Evolutionary conservation across 2,329 filamentous ascomycete species (phyloP).

Genomic region (Fusarium poae): DNA sequence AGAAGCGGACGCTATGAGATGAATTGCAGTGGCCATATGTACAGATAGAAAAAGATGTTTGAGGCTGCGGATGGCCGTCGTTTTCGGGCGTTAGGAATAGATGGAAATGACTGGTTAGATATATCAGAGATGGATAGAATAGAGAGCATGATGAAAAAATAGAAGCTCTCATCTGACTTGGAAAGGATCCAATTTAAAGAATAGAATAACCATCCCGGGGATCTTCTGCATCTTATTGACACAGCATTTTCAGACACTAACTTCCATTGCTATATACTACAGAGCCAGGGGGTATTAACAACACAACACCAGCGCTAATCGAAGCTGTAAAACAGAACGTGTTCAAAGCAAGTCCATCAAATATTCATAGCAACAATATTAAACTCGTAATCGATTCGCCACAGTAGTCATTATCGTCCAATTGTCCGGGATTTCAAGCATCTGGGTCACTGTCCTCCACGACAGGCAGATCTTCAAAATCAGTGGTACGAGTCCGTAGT

Average conservation of each 20-base stretch:
- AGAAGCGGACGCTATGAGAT: slow-evolving; percentile 34
- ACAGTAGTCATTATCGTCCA: neutral
- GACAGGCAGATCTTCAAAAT: slow-evolving; percentile 53
- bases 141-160: slow-evolving; percentile 44
- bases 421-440: slow-evolving; percentile 44
- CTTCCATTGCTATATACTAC: slow-evolving; percentile 6
- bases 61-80: slow-evolving; percentile 40
- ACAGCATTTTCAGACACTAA: neutral
- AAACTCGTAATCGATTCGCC: neutral
- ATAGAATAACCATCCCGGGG: neutral
- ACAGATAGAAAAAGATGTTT: slow-evolving; percentile 45
- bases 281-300: slow-evolving; percentile 11
- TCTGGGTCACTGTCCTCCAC: slow-evolving; percentile 57
- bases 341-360: slow-evolving; percentile 3
- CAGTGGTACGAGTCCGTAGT: slow-evolving; percentile 51
- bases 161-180: slow-evolving; percentile 44
- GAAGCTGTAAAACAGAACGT: slow-evolving; percentile 21
- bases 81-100: slow-evolving; percentile 52
- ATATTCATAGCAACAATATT: neutral
- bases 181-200: neutral
- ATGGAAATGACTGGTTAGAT: slow-evolving; percentile 42
- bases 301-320: slow-evolving; percentile 6
- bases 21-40: slow-evolving; percentile 47
- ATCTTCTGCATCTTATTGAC: neutral
- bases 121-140: slow-evolving; percentile 48